Evolutionary conservation across 2,329 filamentous ascomycete species (phyloP).

Genomic region (Coccinonectria pachysandricola): DNA sequence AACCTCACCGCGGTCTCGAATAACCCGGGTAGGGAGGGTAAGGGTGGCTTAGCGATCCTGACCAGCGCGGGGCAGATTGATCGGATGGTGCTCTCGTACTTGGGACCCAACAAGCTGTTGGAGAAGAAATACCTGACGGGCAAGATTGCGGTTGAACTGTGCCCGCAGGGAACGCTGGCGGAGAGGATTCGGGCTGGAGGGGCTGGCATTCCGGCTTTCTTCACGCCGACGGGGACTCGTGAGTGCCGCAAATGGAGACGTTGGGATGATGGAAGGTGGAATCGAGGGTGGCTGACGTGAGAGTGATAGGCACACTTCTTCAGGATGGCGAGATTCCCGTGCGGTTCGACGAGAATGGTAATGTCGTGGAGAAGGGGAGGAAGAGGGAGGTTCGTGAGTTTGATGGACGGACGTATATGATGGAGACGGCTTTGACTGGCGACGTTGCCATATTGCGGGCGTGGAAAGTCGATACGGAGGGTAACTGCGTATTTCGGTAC

Average conservation of each 20-base stretch:
- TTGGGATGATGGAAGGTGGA: no score
- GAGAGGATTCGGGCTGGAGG: constrained; percentile 64
- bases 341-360: constrained; percentile 47
- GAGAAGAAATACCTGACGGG: constrained; percentile 67
- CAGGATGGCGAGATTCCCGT: constrained; percentile 60
- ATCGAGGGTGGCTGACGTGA: no score
- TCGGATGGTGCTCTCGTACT: constrained; percentile 63
- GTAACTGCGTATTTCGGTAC: constrained; percentile 69
- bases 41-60: constrained; percentile 57
- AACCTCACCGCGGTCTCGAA: constrained; percentile 70
- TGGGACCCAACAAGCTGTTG: constrained; percentile 67
- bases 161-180: constrained; percentile 64
- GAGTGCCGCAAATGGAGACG: constrained; percentile 22
- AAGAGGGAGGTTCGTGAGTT: constrained; percentile 64
- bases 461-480: constrained; percentile 64
- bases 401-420: constrained; percentile 60
- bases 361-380: constrained; percentile 51
- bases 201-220: constrained; percentile 72
- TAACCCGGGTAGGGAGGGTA: constrained; percentile 63
- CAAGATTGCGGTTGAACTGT: constrained; percentile 65
- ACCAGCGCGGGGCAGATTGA: constrained; percentile 60
- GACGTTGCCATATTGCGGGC: constrained; percentile 71
- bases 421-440: constrained; percentile 66
- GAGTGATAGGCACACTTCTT: constrained; percentile 48
- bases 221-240: constrained; percentile 63